Base-by-base conservation (phyloP, 164 flowering plant species). In the Magnolia sinica region DNA sequence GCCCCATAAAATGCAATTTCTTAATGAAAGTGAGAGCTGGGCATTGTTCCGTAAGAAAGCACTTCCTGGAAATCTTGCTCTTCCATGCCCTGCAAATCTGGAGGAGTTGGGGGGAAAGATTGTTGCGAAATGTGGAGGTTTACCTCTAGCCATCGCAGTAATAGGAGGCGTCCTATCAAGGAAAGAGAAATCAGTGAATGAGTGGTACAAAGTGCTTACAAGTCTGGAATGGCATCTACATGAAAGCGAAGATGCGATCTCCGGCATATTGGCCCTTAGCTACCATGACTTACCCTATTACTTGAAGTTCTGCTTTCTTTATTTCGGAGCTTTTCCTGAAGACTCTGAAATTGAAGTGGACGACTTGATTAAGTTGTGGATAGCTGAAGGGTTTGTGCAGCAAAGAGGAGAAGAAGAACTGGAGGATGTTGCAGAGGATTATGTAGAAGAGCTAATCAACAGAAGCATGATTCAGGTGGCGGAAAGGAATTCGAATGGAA, bases 181-280 rank as follows among this genome's bases (percentile, higher is more conserved):
- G 13, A 65, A 65, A 27, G 68, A 65, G 8, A 24, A 20, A 11
- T 20, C 68, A 65, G 2, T 65, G 9, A n/a, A 65, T 68, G 72
- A 23, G 19, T 72, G 76, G 79, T 5, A n/a, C 16, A 68, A 5
- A 45, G 73, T 76, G 68, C n/a, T 6, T 11, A 67, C 16, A 3
- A 13, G n/a, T 27, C 24, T 71, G 8, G 4, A 1, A 4, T 4
- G 16, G 16, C 27, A 75, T 1, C 8, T 72, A 4, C 61, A 27
- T 50, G 29, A 77, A 77, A 76, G 64, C 18, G 31, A 65, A 72
- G 49, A 49, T 5, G 3, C 22, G 29, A 23, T 71, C 2, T 23
- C 20, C 3, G 7, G 14, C 18, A 70, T 72, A 52, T 55, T 75
- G 20, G 58, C 78, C 71, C 65, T 79, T 29, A 75, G 81, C 20